A percentile compares a stretch with the other conserved stretches of the same genome.
These are phyloP conservation scores for Magnaporthiopsis poae DNA, from an alignment of 2,329 filamentous ascomycete species.

Conservation along the genomic window DNA sequence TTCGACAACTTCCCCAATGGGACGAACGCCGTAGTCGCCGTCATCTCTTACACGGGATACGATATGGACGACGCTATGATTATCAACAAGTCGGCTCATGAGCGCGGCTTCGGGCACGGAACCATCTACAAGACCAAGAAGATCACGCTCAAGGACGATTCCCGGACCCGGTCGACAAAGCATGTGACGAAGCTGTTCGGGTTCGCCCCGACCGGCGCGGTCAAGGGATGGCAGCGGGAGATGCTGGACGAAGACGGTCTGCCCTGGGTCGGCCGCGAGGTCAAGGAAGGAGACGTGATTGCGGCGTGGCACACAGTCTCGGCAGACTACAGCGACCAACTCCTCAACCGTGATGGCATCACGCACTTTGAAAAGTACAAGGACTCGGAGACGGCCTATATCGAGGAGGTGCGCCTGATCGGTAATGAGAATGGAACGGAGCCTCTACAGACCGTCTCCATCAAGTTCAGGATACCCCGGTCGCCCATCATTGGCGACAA, in stretches of 20 bases:
- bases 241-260: constrained; percentile 81
- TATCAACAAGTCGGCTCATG: constrained; percentile 91
- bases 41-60: constrained; percentile 97
- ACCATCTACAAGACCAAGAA: constrained; percentile 98
- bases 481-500: constrained; percentile 94
- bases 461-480: constrained; percentile 87
- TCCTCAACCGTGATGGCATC: constrained; percentile 74
- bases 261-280: constrained; percentile 65
- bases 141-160: constrained; percentile 73
- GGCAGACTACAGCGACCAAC: constrained; percentile 65
- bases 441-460: constrained; percentile 75
- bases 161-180: constrained; percentile 54
- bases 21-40: constrained; percentile 87
- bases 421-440: constrained; percentile 75
- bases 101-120: constrained; percentile 88
- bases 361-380: constrained; percentile 93
- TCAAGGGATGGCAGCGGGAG: constrained; percentile 60
- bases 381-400: constrained; percentile 74
- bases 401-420: constrained; percentile 87
- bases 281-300: constrained; percentile 73
- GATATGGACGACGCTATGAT: constrained; percentile 99
- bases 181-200: constrained; percentile 77
- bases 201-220: constrained; percentile 67
- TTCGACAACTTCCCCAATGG: constrained; percentile 98
- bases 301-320: constrained; percentile 85